Percentiles rank a stretch among this genome's conserved stretches.
These are phyloP conservation scores for Ganoderma lucidum DNA, from an alignment of 1,284 basidiomycete genomes.

Conservation along the genomic window DNA sequence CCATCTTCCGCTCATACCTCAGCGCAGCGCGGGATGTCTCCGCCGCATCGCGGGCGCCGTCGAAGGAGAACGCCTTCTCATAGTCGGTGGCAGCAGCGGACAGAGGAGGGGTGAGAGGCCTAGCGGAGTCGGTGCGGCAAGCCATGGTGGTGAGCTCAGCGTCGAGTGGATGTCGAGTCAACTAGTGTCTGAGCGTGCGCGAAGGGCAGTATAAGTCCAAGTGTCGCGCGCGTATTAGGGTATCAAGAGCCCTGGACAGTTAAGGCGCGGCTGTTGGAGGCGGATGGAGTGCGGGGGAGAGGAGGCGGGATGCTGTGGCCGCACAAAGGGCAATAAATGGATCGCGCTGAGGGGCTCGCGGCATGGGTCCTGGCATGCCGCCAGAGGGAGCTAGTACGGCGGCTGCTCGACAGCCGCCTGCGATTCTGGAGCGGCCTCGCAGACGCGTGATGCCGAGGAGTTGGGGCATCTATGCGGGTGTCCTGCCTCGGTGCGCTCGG, in stretches of 20 bases:
- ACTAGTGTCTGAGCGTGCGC: neutral
- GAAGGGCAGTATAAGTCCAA: slow-evolving; percentile 8
- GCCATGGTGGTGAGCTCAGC: slow-evolving; percentile 14
- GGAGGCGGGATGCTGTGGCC: slow-evolving; percentile 3
- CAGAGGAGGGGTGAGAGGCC: slow-evolving; percentile 36
- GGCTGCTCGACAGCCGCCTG: neutral
- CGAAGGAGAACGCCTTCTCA: slow-evolving; percentile 17
- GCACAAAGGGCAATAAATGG: slow-evolving; percentile 7
- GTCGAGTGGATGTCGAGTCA: neutral
- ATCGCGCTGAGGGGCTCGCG: neutral
- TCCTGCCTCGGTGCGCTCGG: slow-evolving; percentile 1
- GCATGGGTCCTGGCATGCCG: neutral
- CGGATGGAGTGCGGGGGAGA: neutral
- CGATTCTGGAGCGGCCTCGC: neutral
- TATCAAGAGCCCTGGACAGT: neutral
- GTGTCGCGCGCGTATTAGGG: slow-evolving; percentile 5
- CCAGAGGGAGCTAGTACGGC: neutral
- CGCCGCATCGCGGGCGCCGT: neutral
- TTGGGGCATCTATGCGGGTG: slow-evolving; percentile 2
- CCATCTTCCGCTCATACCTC: slow-evolving; percentile 56
- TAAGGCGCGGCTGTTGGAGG: slow-evolving; percentile 1
- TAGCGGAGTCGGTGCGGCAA: slow-evolving; percentile 14
- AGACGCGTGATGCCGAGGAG: neutral
- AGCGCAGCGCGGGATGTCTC: slow-evolving; percentile 3
- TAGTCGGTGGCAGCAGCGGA: slow-evolving; percentile 22